Evolutionary conservation across 371 early-diverging fungal genomes (phyloP), one percentile per base, ranked within the genome.

Genomic region (Mucor racemosus): DNA sequence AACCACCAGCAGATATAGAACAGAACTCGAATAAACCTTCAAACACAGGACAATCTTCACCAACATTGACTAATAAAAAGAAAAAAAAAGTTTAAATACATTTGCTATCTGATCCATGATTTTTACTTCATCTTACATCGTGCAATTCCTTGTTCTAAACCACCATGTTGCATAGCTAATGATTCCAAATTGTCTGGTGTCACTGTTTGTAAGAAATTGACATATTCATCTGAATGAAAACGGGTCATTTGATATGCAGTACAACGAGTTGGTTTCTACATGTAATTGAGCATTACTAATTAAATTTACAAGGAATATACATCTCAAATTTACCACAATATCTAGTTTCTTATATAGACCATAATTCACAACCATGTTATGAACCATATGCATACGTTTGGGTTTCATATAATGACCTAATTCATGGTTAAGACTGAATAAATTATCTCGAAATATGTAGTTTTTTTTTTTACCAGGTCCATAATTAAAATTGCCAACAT

Each of bases 161-260:
- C 78, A 38, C 83, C 84, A 63, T 95, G 92, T 67, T 94, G 93
- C 71, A 90, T 89, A 19, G 85, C 86, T 63, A 95, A 85, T 34
- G 91, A 82, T 41, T 95, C 92, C 65, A 92, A 86, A 72, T 94
- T 96, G 21, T 99, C 98, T 0, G 98, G 97, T 1, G 95, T 94
- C 2, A 99, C 97, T 59, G 93, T 90, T 38, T 92, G 84, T 62
- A 99, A 83, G 77, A 99, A 99, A 71, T 99, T 95, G 67, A 99
- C 95, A 76, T 99, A 99, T 71, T 99, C 99, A 76, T 97, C 95
- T 14, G 99, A 91, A 79, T 99, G 99, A 76, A 99, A 99, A 66
- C 94, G 94, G 8, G 97, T 98, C 91, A 99, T 93, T 86, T 99
- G 95, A 59, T 87, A 85, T 58, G 89, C 86, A 33, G 95, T 94